These are phyloP conservation scores for Coniella lustricola DNA, from an alignment of 2,329 filamentous ascomycete species.

Conservation along the genomic window DNA sequence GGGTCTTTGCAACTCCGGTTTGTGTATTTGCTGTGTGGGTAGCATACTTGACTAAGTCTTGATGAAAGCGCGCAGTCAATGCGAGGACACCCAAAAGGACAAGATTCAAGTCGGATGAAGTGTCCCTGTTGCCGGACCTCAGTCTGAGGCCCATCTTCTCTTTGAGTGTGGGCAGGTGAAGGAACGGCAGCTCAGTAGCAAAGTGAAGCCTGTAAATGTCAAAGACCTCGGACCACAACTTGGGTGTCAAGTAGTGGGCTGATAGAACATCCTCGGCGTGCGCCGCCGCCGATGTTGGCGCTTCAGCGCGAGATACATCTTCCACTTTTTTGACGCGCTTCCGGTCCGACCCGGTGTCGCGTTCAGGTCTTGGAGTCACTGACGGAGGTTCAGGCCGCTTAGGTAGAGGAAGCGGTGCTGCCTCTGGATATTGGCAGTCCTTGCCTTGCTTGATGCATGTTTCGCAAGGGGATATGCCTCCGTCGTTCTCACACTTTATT, in stretches of 20 bases:
- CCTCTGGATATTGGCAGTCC: slow-evolving; percentile 64
- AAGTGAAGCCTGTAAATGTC: slow-evolving; percentile 66
- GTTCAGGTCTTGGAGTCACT: slow-evolving; percentile 33
- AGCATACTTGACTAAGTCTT: slow-evolving; percentile 49
- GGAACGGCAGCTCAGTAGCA: slow-evolving; percentile 63
- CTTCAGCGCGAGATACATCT: slow-evolving; percentile 33
- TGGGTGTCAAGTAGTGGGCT: slow-evolving; percentile 52
- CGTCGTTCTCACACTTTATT: slow-evolving; percentile 79
- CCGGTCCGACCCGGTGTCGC: slow-evolving; percentile 38
- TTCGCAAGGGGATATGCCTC: slow-evolving; percentile 64
- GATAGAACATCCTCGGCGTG: slow-evolving; percentile 55
- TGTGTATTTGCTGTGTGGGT: slow-evolving; percentile 32
- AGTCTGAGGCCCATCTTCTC: slow-evolving; percentile 40
- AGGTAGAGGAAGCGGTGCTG: slow-evolving; percentile 27
- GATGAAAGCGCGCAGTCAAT: slow-evolving; percentile 62
- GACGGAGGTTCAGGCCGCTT: slow-evolving; percentile 30
- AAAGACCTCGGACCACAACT: slow-evolving; percentile 63
- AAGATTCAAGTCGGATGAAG: slow-evolving; percentile 44
- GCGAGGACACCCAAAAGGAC: slow-evolving; percentile 61
- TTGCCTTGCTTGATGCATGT: slow-evolving; percentile 65
- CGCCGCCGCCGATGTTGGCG: slow-evolving; percentile 25
- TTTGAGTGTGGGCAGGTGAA: slow-evolving; percentile 59
- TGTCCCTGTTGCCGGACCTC: slow-evolving; percentile 29
- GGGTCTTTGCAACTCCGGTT: slow-evolving; percentile 27
- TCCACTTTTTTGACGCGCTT: slow-evolving; percentile 41